Evolutionary conservation across 73 alveolate genomes (phyloP), one percentile per base, ranked within the genome.

Genomic region (Tetrahymena thermophila): DNA sequence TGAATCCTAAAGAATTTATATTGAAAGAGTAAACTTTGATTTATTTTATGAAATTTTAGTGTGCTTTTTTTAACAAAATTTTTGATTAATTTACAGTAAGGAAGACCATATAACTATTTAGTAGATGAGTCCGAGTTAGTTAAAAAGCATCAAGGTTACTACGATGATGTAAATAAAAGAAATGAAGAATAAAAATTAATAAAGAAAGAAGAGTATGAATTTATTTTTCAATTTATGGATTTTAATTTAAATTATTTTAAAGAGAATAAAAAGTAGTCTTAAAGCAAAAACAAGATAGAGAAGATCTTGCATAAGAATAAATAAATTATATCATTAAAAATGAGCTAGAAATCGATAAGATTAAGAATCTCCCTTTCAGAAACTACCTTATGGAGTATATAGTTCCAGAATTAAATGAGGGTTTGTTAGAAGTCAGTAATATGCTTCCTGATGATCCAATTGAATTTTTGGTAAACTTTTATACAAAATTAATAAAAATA

Each of bases 391-490:
- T 97, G 40, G 98, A 97, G 94, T 96, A 96, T 94, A 98, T 97
- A 16, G 97, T 97, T 17, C 98, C 98, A 31, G 98, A 96, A 42
- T 95, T 97, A 89, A 96, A 97, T 94, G 97, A 97, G 95, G 98
- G 98, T 43, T 96, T 97, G 55, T 96, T 97, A 71, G 97, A 97
- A 96, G 98, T 97, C 15, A 96, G 98, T 94, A 83, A 97, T 94
- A 97, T 83, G 43, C 93, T 97, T 95, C 98, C 98, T 10, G 98
- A 97, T 93, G 98, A 97, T 94, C 98, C 98, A 14, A 98, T 96
- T 25, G 98, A 97, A 95, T 95, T 95, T 95, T 89, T 95, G 94
- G 97, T 71, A 71, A 71, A 28, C 9, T 56, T 6, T 4, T 56
- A 10, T 4, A 0, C 2, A 9, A 23, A 31, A 71, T 23, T 58